These are phyloP conservation scores for Paralagenidium karlingii DNA, from an alignment of 352 stramenopile genomes.

Conservation along the genomic window DNA sequence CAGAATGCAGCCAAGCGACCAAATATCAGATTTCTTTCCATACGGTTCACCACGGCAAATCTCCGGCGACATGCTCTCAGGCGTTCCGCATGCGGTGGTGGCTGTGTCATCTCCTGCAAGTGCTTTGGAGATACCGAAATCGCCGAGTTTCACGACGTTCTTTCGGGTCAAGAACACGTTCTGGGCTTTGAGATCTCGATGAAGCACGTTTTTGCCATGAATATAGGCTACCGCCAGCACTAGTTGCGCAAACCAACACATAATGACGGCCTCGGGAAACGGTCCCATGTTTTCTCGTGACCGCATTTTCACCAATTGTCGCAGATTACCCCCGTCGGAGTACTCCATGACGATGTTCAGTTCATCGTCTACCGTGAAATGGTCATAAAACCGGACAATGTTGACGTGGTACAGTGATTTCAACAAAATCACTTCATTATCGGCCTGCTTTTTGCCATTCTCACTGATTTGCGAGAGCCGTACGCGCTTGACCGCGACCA, in stretches of 20 bases:
- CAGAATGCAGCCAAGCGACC: slow-evolving; percentile 80
- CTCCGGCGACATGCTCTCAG: slow-evolving; percentile 83
- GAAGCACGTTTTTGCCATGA: slow-evolving; percentile 80
- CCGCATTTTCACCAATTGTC: slow-evolving; percentile 71
- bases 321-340: slow-evolving; percentile 68
- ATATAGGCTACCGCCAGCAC: slow-evolving; percentile 80
- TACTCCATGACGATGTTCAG: slow-evolving; percentile 88
- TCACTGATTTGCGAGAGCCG: slow-evolving; percentile 67
- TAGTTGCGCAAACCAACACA: slow-evolving; percentile 81
- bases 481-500: slow-evolving; percentile 79
- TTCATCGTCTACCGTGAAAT: slow-evolving; percentile 76
- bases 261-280: slow-evolving; percentile 75
- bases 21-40: slow-evolving; percentile 85
- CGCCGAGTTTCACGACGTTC: slow-evolving; percentile 79
- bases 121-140: slow-evolving; percentile 84
- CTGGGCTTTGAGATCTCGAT: slow-evolving; percentile 79
- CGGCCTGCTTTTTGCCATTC: slow-evolving; percentile 73
- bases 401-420: slow-evolving; percentile 85
- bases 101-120: slow-evolving; percentile 66
- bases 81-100: slow-evolving; percentile 73
- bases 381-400: slow-evolving; percentile 84
- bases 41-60: slow-evolving; percentile 81
- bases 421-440: slow-evolving; percentile 83
- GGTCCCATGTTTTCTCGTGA: slow-evolving; percentile 66
- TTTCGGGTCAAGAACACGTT: slow-evolving; percentile 83